Conservation (phyloP, 202 grass and related monocot genomes). For the Panicum hallii region DNA sequence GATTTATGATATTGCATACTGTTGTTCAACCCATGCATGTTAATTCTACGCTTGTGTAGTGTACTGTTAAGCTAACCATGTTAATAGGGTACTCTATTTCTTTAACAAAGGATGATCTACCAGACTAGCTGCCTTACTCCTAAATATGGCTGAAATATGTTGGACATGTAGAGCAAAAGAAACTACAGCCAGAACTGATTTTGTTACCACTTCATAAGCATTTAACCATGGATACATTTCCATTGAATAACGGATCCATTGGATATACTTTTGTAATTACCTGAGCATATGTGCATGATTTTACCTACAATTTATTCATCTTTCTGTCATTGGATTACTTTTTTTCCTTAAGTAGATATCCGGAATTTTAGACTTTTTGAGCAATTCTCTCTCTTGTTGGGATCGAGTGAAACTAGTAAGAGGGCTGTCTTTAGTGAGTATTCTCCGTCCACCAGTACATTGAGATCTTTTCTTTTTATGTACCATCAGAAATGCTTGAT, state of each 20-base stretch:
- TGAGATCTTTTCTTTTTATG: conserved; percentile 18
- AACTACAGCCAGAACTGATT: conserved; percentile 4
- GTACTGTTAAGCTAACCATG: background rate
- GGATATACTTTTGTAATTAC: background rate
- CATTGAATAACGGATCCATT: conserved; percentile 20
- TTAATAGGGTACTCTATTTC: conserved; percentile 5
- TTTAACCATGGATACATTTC: conserved; percentile 27
- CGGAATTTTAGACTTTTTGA: conserved; percentile 19
- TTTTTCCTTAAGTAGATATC: conserved; percentile 20
- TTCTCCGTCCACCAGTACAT: conserved; percentile 13
- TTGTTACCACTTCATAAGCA: conserved; percentile 26
- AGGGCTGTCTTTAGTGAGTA: background rate
- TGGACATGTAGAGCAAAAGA: conserved; percentile 15
- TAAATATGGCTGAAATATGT: background rate
- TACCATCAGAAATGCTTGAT: conserved; percentile 4
- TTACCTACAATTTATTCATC: conserved; percentile 1
- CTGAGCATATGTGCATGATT: conserved; percentile 14
- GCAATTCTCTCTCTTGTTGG: background rate
- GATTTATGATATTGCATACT: conserved; percentile 11
- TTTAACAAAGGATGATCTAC: conserved; percentile 30
- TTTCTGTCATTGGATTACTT: background rate
- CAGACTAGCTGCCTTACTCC: conserved; percentile 6
- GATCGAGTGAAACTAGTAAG: conserved; percentile 3
- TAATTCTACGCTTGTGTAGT: background rate
- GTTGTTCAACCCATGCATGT: conserved; percentile 10